Percentiles rank a stretch among this genome's conserved stretches.
Evolutionary conservation across 2,329 filamentous ascomycete genomes (phyloP).

Genomic region (Calonectria fujianensis): DNA sequence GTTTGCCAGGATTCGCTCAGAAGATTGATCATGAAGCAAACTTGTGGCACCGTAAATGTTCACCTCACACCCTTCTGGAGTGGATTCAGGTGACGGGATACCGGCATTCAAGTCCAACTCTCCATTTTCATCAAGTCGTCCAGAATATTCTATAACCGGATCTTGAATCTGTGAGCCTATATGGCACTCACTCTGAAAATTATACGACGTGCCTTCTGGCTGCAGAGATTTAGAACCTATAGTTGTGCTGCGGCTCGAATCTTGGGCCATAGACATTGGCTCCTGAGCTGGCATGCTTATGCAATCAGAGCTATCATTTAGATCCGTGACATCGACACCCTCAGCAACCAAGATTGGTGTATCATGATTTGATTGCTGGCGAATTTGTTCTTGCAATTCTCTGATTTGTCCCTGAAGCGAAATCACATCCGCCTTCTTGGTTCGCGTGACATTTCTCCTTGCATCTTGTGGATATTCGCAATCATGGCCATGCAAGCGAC

Average conservation of each 20-base stretch:
- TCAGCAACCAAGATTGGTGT: not conserved
- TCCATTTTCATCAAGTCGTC: no score
- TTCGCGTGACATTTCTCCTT: slow-evolving; percentile 3
- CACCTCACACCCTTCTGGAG: not conserved
- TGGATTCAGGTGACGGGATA: not conserved
- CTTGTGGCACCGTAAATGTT: slow-evolving; percentile 3
- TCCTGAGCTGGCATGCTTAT: not conserved
- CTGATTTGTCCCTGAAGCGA: not conserved
- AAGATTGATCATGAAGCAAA: not conserved
- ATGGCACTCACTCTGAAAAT: not conserved
- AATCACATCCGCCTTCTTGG: slow-evolving; percentile 3
- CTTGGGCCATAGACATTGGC: no score
- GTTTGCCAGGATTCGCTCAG: not conserved
- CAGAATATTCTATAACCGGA: not conserved
- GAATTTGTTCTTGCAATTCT: not conserved
- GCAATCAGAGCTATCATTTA: not conserved
- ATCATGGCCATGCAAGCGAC: not conserved
- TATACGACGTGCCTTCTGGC: not conserved
- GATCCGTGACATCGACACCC: no score
- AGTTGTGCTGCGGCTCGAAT: not conserved
- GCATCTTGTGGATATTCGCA: slow-evolving; percentile 7
- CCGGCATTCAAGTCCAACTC: not conserved
- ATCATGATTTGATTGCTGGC: not conserved
- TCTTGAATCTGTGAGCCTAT: not conserved
- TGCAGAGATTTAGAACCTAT: not conserved